phyloP scores from a whole-genome alignment of 176 grass and related monocot species.

The Calamus simplicifolius region DNA sequence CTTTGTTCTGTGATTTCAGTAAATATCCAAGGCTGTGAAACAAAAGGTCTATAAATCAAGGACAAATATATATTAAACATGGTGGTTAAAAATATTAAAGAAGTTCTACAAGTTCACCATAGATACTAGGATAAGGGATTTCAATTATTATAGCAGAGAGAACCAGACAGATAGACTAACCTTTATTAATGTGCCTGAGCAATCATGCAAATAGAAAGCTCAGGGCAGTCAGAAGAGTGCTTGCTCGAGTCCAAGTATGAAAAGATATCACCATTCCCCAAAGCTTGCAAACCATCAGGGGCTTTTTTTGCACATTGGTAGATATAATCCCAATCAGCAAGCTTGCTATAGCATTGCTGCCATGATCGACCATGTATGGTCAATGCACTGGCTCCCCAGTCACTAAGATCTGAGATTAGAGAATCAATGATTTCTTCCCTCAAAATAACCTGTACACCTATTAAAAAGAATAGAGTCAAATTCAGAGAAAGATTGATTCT shows the following conservation, averaged over 20 bases:
- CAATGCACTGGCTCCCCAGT: slow-evolving; percentile 72
- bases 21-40: slow-evolving; percentile 90
- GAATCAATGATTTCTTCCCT: slow-evolving; percentile 91
- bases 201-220: slow-evolving; percentile 77
- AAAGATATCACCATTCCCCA: slow-evolving; percentile 94
- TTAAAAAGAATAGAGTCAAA: slow-evolving; percentile 9
- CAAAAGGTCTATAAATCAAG: not conserved
- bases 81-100: no score
- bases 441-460: slow-evolving; percentile 96
- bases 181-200: slow-evolving; percentile 83
- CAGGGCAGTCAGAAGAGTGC: slow-evolving; percentile 39
- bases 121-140: no score
- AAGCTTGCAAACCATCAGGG: slow-evolving; percentile 55
- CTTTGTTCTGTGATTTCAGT: slow-evolving; percentile 97
- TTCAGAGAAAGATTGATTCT: not conserved
- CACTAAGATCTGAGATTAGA: slow-evolving; percentile 65
- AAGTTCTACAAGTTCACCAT: not conserved
- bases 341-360: slow-evolving; percentile 95
- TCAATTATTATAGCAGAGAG: not conserved
- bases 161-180: slow-evolving; percentile 20
- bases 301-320: slow-evolving; percentile 81
- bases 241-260: slow-evolving; percentile 79
- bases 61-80: not conserved
- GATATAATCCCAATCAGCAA: slow-evolving; percentile 94
- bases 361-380: slow-evolving; percentile 88